Evolutionary conservation across 2,329 filamentous ascomycete species (phyloP).

Genomic region (Penicillium sumatraense): DNA sequence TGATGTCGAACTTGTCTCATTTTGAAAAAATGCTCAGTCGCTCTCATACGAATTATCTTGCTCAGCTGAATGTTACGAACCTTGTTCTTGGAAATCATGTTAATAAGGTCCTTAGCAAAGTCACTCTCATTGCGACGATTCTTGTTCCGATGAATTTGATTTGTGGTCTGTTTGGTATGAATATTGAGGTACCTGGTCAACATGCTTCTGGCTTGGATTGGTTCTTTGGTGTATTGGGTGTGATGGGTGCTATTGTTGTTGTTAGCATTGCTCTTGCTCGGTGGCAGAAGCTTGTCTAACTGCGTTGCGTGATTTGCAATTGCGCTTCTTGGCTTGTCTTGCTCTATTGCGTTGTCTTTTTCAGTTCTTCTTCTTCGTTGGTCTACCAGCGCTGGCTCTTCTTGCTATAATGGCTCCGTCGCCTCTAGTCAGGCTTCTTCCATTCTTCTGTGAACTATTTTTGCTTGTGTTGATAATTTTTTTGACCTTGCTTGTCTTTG

Average conservation of each 20-base stretch:
- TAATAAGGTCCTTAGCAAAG: slow-evolving; percentile 90
- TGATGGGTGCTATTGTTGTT: slow-evolving; percentile 49
- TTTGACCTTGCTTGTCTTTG: no score
- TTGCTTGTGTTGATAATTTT: no score
- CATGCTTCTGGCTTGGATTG: slow-evolving; percentile 42
- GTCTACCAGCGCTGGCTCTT: no score
- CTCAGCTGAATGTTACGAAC: slow-evolving; percentile 90
- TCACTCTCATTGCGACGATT: slow-evolving; percentile 91
- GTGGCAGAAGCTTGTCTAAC: slow-evolving; percentile 47
- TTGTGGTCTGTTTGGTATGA: slow-evolving; percentile 64
- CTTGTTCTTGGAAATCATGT: slow-evolving; percentile 85
- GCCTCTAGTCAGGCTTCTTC: no score
- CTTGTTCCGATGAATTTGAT: slow-evolving; percentile 95
- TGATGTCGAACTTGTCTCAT: slow-evolving; percentile 95
- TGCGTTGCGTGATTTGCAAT: no score
- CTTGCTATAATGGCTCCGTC: no score
- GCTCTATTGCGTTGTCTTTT: no score
- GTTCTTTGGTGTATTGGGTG: slow-evolving; percentile 56
- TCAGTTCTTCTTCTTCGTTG: no score
- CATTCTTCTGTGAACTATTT: no score
- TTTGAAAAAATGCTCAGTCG: slow-evolving; percentile 98
- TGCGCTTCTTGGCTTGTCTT: no score
- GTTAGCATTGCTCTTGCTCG: slow-evolving; percentile 44
- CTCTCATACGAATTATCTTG: slow-evolving; percentile 93
- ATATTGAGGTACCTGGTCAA: slow-evolving; percentile 52